A percentile compares a stretch with the other conserved stretches of the same genome.
Conservation (phyloP, 306 rosid genomes). For the Clitoria ternatea region DNA sequence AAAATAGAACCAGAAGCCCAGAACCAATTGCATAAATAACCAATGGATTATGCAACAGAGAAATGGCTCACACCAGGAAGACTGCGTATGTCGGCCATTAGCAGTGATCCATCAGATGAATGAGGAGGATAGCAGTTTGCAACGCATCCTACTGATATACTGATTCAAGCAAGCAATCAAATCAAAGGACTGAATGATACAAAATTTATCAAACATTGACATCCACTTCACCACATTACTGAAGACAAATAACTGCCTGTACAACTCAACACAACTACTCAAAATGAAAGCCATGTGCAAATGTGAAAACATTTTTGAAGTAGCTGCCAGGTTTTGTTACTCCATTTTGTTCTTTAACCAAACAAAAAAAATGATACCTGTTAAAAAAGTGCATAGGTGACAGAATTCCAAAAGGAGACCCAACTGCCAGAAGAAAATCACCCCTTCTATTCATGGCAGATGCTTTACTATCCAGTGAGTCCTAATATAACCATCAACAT, state of each 20-base stretch:
- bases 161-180: conserved; percentile 45
- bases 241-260: neutral
- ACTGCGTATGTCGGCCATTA: conserved; percentile 91
- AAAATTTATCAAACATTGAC: conserved; percentile 6
- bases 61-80: conserved; percentile 79
- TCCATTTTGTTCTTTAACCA: neutral
- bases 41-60: conserved; percentile 35
- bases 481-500: conserved; percentile 43
- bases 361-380: conserved; percentile 43
- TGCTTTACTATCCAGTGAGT: conserved; percentile 38
- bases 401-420: conserved; percentile 94
- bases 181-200: conserved; percentile 24
- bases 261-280: conserved; percentile 17
- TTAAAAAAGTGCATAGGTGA: conserved; percentile 90
- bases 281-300: no score
- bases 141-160: conserved; percentile 79
- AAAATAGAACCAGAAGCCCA: conserved; percentile 35
- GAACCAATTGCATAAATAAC: conserved; percentile 35
- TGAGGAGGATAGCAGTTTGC: conserved; percentile 80
- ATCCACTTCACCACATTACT: conserved; percentile 6
- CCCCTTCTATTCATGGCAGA: conserved; percentile 70
- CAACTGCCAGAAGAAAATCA: conserved; percentile 75
- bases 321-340: neutral
- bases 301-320: conserved; percentile 17
- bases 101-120: conserved; percentile 61